These are phyloP conservation scores for Wickerhamomyces queroliae DNA, from an alignment of 805 yeast genomes.

Conservation along the genomic window DNA sequence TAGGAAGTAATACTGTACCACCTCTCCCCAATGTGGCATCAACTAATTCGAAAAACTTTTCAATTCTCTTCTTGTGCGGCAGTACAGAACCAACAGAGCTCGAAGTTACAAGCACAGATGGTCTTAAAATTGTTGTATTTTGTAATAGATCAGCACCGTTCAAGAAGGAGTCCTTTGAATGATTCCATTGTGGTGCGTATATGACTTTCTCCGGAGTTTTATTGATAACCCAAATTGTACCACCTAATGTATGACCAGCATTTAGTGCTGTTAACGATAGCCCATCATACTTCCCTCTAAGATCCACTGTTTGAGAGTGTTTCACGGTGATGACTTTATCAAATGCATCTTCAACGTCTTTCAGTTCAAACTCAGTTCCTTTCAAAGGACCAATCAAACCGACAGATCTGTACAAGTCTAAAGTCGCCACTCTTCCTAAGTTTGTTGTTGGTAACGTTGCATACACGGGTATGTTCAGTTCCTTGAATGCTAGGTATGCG, in stretches of 20 bases:
- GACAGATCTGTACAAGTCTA: constrained; percentile 69
- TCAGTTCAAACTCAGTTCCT: constrained; percentile 51
- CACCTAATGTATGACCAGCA: constrained; percentile 93
- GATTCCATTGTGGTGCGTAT: constrained; percentile 94
- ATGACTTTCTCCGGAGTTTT: constrained; percentile 75
- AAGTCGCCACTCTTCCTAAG: constrained; percentile 77
- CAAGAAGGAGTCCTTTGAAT: constrained; percentile 79
- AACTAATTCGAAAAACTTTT: constrained; percentile 55
- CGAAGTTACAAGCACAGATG: constrained; percentile 78
- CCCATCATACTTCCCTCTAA: constrained; percentile 56
- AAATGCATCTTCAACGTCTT: constrained; percentile 76
- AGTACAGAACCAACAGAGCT: constrained; percentile 59
- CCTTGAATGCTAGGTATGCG: constrained; percentile 57
- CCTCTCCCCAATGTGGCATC: constrained; percentile 65
- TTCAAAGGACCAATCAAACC: constrained; percentile 74
- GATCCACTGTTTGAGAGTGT: constrained; percentile 67
- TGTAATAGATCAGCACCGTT: constrained; percentile 63
- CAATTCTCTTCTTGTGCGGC: constrained; percentile 59
- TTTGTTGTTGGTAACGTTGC: constrained; percentile 88
- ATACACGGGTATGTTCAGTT: constrained; percentile 66
- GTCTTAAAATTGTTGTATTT: constrained; percentile 61
- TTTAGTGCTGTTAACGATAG: constrained; percentile 72
- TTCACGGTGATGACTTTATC: constrained; percentile 67
- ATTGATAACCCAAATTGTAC: constrained; percentile 78
- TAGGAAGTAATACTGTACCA: constrained; percentile 80